These are phyloP conservation scores for Syzygium aromaticum DNA, from an alignment of 345 rosid species.

Conservation along the genomic window DNA sequence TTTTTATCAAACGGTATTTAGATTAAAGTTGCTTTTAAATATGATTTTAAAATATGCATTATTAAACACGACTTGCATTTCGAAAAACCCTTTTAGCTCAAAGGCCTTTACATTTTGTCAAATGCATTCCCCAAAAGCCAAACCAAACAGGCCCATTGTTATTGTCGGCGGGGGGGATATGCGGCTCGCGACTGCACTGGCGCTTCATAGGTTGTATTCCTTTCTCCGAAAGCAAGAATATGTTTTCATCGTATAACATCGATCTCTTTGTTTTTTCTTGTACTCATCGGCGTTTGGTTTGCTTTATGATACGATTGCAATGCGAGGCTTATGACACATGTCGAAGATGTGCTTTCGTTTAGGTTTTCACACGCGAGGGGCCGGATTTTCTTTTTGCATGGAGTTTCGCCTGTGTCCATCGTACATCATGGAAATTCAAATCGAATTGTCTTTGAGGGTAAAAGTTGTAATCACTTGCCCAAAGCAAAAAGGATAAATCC, in stretches of 20 bases:
- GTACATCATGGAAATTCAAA: neutral
- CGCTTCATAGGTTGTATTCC: slow-evolving; percentile 40
- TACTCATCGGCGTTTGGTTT: neutral
- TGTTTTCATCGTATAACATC: neutral
- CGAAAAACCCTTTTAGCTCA: no score
- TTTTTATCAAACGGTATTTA: no score
- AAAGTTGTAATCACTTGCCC: neutral
- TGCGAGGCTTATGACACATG: neutral
- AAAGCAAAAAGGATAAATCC: no score
- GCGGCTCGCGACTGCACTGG: slow-evolving; percentile 56
- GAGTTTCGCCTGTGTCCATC: neutral
- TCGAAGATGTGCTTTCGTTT: neutral
- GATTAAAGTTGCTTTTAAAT: no score
- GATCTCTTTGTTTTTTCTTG: neutral
- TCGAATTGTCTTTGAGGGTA: neutral
- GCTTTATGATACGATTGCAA: no score
- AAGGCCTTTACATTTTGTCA: no score
- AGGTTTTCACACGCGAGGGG: neutral
- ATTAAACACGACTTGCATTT: no score
- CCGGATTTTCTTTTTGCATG: neutral
- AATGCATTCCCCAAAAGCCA: no score
- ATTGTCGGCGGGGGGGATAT: slow-evolving; percentile 46
- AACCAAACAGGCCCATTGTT: slow-evolving; percentile 3
- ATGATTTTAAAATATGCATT: no score
- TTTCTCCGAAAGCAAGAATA: neutral